Percentiles rank a stretch among this genome's conserved stretches.
phyloP scores from a whole-genome alignment of 2,329 filamentous ascomycete species.

The Penicillium sp. region DNA sequence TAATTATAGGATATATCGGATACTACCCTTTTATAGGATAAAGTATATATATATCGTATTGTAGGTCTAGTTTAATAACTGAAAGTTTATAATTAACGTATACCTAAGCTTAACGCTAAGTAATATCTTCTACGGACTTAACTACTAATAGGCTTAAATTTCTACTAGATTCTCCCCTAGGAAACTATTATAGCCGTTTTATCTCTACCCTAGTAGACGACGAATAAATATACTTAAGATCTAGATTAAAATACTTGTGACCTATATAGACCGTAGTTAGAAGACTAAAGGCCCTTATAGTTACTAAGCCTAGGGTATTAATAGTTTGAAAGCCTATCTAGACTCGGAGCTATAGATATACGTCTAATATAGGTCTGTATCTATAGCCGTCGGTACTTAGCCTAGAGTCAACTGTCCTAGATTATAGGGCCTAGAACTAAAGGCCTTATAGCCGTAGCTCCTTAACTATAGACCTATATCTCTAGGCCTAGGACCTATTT shows the following conservation, averaged over 20 bases:
- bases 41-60: neutral
- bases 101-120: too few species aligned
- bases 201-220: neutral
- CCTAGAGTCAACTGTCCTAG: neutral
- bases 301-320: constrained; percentile 4
- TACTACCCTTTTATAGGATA: constrained; percentile 8
- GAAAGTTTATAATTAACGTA: too few species aligned
- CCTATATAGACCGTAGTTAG: constrained; percentile 4
- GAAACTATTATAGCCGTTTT: too few species aligned
- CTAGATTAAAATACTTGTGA: neutral
- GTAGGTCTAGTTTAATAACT: constrained; percentile 1
- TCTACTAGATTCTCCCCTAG: too few species aligned
- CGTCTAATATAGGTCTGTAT: constrained; percentile 2
- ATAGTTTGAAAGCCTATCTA: constrained; percentile 1
- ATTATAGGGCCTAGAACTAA: too few species aligned
- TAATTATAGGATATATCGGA: constrained; percentile 1
- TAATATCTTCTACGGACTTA: too few species aligned
- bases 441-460: too few species aligned
- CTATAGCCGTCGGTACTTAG: neutral
- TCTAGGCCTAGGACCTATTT: neutral
- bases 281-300: constrained; percentile 2
- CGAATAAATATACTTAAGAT: neutral
- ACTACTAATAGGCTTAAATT: too few species aligned
- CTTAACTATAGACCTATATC: neutral
- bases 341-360: constrained; percentile 10